Evolutionary conservation across 345 rosid species (phyloP), one percentile per base, ranked within the genome.

Genomic region (Reutealis trisperma): DNA sequence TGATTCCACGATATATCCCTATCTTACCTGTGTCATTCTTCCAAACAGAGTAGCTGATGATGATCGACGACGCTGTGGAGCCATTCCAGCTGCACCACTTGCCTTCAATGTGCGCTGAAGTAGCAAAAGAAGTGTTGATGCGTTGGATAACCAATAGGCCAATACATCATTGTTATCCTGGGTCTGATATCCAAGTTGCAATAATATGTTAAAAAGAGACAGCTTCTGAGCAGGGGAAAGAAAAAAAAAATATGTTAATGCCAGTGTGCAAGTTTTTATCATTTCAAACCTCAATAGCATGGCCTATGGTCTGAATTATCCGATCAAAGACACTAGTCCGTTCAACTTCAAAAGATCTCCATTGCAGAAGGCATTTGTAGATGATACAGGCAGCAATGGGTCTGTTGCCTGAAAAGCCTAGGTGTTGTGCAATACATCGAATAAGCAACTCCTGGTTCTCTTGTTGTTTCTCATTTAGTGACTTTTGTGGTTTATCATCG

Each of bases 281-380:
- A 73, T 81, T 68, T 70, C 84, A 75, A 63, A 94, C 98, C 96
- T 92, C 98, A 77, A 92, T 94, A 67, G 97, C 97, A 75, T 88
- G 85, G 79, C 97, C 97, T 71, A 91, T 92, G 45, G 95, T 94
- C 83, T 92, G 97, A 88, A 94, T 93, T 81, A 94, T 92, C 66
- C 94, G 87, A 81, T 93, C 98, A 67, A 94, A 94, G 67, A 94
- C 92, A 42, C 97, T 91, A 3, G 97, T 93, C 60, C 97, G 71
- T 84, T 93, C 98, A 64, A 94, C 98, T 87, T 94, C 98, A 83
- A 94, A 94, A 27, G 98, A 94, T 83, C 98, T 87, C 98, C 98
- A 93, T 45, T 94, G 98, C 83, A 94, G 72, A 61, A 94, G 90
- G 78, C 97, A 91, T 82, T 94, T 94, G 86, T 94, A 94, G 77